Percentiles rank a stretch among this genome's conserved stretches.
phyloP scores from a whole-genome alignment of 2,329 filamentous ascomycete species.

The Botrytis paeoniae region DNA sequence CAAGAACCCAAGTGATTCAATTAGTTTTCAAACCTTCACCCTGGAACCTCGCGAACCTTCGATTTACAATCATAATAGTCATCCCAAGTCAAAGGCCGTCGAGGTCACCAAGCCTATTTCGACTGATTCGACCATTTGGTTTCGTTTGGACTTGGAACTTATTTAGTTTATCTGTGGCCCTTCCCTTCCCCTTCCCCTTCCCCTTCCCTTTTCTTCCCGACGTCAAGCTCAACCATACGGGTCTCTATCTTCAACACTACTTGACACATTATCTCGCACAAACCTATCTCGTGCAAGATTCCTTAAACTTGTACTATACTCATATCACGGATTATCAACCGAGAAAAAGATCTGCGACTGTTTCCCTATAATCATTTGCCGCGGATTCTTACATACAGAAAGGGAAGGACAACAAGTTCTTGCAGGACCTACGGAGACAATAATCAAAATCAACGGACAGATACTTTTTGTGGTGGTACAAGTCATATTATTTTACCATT shows the following conservation, averaged over 20 bases:
- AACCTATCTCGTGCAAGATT: neutral
- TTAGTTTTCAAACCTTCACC: neutral
- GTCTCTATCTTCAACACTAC: neutral
- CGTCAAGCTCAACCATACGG: neutral
- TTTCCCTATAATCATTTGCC: slow-evolving; percentile 1
- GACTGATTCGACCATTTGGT: neutral
- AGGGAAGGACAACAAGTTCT: slow-evolving; percentile 2
- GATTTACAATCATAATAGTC: neutral
- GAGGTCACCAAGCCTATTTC: neutral
- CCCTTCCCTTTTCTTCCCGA: neutral
- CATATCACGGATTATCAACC: neutral
- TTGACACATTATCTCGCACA: neutral
- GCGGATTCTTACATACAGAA: slow-evolving; percentile 7
- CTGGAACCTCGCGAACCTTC: neutral
- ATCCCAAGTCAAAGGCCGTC: neutral
- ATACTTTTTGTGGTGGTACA: neutral
- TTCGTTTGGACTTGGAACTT: neutral
- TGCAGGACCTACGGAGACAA: neutral
- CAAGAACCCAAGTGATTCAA: neutral
- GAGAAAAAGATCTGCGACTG: neutral
- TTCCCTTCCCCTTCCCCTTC: neutral
- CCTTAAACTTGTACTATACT: neutral
- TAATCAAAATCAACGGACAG: neutral
- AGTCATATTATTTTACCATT: neutral
- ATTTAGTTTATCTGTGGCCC: neutral